Base-by-base conservation (phyloP, 371 early-diverging fungal species). In the Sporodiniella umbellata region DNA sequence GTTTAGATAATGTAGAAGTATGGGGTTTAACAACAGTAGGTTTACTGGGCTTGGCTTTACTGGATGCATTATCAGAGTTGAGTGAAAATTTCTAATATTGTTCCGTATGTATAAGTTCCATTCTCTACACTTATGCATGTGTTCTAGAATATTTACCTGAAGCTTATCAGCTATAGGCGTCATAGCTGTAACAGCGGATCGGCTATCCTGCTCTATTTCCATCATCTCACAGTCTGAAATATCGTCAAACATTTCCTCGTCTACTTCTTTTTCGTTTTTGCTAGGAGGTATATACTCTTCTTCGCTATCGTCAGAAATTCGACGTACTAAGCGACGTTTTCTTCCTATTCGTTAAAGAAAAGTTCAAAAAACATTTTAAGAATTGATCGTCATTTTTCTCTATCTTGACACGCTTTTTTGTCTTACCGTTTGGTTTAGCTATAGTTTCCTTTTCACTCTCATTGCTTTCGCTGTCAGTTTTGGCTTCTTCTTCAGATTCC, bases 101-200 rank as follows among this genome's bases (percentile, higher is more conserved):
- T 28, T 28, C 30, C 10, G 10, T 28, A 28, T 28, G 10, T 4
- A 28, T 10, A 28, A 7, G 4, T 28, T 10, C 10, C 10, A 28
- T 28, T 28, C 10, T 28, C 30, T 28, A 10, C 21, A 38, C 2
- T 3, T 21, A 23, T 23, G 24, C 25, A 3, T 38, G 23, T 25
- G 8, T 5, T 31, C 2, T 18, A 17, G 23, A n/a, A 31, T 31
- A 31, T 10, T 15, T 19, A 15, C 43, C 14, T 37, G 21, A 52
- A 52, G 28, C 37, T 31, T 48, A 19, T 56, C 56, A 2, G 40
- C 43, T 4, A 59, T 30, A 8, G 59, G 59, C 14, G 59, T 59
- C 14, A 59, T 42, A 10, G 54, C 19, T 28, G 26, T n/a, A 21
- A 14, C 21, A 15, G 1, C 12, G 3, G 15, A 25, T 26, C 24